These are phyloP conservation scores for Xylariaceae sp. DNA, from an alignment of 2,329 filamentous ascomycete species.

Conservation along the genomic window DNA sequence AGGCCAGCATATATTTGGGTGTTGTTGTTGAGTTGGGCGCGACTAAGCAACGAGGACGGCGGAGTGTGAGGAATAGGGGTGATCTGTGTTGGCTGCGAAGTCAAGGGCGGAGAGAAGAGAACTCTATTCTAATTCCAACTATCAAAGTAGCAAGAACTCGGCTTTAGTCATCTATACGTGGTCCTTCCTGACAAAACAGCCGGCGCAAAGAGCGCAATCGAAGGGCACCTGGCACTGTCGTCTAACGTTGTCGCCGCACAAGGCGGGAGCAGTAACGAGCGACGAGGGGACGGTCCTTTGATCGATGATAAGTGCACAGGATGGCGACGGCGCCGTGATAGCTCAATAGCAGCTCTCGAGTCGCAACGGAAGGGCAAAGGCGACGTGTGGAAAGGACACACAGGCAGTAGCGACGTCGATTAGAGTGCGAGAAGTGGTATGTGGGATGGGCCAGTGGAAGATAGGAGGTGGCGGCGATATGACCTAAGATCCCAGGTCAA, in stretches of 20 bases:
- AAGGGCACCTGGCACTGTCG: slow-evolving; percentile 3
- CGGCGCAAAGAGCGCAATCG: background rate
- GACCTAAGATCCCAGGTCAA: too few relatives aligned
- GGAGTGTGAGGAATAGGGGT: slow-evolving; percentile 7
- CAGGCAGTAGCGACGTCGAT: background rate
- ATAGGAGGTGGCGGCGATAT: too few relatives aligned
- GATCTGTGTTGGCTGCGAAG: slow-evolving; percentile 5
- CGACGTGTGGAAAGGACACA: background rate
- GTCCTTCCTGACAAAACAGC: slow-evolving; percentile 7
- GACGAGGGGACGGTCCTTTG: slow-evolving; percentile 21
- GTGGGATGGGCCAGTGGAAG: too few relatives aligned
- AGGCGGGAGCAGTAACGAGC: slow-evolving; percentile 26
- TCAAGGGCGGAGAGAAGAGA: slow-evolving; percentile 7
- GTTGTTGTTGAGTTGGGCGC: background rate
- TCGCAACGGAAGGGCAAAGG: background rate
- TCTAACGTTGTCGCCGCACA: slow-evolving; percentile 6
- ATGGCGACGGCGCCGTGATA: background rate
- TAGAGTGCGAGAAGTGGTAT: background rate
- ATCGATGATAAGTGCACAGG: slow-evolving; percentile 1
- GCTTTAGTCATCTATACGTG: slow-evolving; percentile 14
- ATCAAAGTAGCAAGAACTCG: slow-evolving; percentile 9
- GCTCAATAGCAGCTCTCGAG: background rate
- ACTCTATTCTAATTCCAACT: slow-evolving; percentile 16
- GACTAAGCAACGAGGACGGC: slow-evolving; percentile 1
- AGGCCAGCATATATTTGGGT: slow-evolving; percentile 4